Conservation (phyloP, 2,329 filamentous ascomycete species). For the Ambrosiella beaveri region DNA sequence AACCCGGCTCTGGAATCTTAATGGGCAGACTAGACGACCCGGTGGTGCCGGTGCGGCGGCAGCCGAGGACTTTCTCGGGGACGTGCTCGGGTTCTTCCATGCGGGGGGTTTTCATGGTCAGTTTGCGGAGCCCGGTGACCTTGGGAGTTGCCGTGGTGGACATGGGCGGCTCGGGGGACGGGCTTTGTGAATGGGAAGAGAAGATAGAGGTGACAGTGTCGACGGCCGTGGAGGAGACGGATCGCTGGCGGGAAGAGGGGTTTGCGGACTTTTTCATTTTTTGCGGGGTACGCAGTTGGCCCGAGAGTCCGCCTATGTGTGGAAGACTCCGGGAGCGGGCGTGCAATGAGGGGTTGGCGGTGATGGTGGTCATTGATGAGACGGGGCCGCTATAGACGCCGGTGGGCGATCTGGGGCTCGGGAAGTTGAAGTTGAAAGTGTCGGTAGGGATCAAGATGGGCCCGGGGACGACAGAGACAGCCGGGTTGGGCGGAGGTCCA, state of each 20-base stretch:
- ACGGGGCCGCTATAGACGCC: neutral
- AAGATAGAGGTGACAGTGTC: neutral
- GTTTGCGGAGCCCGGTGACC: neutral
- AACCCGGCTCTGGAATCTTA: neutral
- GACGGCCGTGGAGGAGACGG: neutral
- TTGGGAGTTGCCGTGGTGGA: neutral
- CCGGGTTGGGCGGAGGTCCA: conserved; percentile 6
- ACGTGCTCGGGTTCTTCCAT: neutral
- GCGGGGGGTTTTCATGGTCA: neutral
- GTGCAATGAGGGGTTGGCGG: neutral
- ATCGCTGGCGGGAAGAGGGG: neutral
- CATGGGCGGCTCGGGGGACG: neutral
- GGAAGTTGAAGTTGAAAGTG: conserved; percentile 4
- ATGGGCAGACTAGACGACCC: neutral
- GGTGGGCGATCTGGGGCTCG: neutral
- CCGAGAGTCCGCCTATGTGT: conserved; percentile 7
- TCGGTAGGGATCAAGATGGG: neutral
- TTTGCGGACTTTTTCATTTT: conserved; percentile 10
- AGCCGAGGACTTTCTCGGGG: neutral
- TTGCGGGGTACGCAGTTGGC: conserved; percentile 9
- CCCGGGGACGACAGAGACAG: neutral
- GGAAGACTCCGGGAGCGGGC: conserved; percentile 6
- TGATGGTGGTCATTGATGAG: neutral
- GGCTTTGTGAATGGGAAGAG: neutral
- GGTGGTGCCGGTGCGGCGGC: neutral